Percentiles rank a stretch among this genome's conserved stretches.
Evolutionary conservation across 1,284 basidiomycete species (phyloP).

Genomic region (Ustilago xerochloae): DNA sequence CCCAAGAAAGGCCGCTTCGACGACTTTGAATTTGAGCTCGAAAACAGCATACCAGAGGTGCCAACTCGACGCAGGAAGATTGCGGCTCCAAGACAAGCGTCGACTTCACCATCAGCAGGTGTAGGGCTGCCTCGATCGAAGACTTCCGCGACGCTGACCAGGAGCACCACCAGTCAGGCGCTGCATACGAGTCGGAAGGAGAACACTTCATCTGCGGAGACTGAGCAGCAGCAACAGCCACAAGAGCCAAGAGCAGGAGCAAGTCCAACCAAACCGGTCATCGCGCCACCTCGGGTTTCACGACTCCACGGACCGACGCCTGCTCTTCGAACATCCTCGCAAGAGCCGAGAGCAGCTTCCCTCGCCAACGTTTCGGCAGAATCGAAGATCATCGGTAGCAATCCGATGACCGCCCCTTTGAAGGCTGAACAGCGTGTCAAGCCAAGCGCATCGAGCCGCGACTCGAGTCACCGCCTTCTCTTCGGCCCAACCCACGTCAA

Average conservation of each 20-base stretch:
- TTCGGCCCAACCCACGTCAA: constrained; percentile 16
- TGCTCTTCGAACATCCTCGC: constrained; percentile 13
- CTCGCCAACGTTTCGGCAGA: too few species aligned
- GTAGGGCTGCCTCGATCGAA: constrained; percentile 30
- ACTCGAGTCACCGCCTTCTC: constrained; percentile 21
- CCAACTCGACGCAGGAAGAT: constrained; percentile 29
- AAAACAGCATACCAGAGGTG: constrained; percentile 25
- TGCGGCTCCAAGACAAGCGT: neutral
- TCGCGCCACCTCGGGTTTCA: constrained; percentile 12
- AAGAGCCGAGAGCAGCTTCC: too few species aligned
- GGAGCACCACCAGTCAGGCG: neutral
- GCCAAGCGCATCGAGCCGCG: constrained; percentile 4
- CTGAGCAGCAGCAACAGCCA: neutral
- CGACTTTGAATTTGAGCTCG: constrained; percentile 51
- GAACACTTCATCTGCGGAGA: constrained; percentile 12
- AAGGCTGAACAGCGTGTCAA: neutral
- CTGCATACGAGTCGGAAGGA: constrained; percentile 32
- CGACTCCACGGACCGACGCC: constrained; percentile 16
- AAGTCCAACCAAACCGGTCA: constrained; percentile 26
- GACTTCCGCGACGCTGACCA: neutral
- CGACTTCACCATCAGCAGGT: constrained; percentile 23
- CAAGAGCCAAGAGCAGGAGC: constrained; percentile 4
- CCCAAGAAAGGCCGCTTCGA: constrained; percentile 44
- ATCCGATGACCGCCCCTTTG: neutral
- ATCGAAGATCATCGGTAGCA: neutral